Conservation (phyloP, 805 yeast species). For the Sugiyamaella boreocaroliniensis region DNA sequence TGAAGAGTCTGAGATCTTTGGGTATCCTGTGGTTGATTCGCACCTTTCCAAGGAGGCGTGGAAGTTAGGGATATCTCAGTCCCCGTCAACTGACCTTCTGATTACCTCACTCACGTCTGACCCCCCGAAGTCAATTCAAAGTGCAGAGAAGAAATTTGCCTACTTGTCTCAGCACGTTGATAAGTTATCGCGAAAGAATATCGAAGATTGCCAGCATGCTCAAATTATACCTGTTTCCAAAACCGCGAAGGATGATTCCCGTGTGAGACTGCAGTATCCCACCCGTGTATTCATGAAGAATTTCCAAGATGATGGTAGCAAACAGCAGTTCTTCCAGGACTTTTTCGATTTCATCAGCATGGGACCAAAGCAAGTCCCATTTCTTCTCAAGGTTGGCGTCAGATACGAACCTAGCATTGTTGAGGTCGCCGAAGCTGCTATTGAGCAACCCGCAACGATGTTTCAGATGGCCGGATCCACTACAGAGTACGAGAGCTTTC, state of each 20-base stretch:
- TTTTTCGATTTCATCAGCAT: constrained; percentile 26
- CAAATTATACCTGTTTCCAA: constrained; percentile 27
- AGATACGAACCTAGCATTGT: constrained; percentile 27
- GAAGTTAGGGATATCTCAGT: constrained; percentile 27
- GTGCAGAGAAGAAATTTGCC: constrained; percentile 24
- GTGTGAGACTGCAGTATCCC: constrained; percentile 20
- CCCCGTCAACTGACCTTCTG: constrained; percentile 24
- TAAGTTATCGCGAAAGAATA: constrained; percentile 20
- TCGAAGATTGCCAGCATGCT: constrained; percentile 12
- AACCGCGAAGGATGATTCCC: neutral
- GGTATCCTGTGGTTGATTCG: constrained; percentile 25
- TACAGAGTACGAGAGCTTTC: constrained; percentile 21
- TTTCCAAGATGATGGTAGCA: neutral
- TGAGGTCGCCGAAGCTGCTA: constrained; percentile 27
- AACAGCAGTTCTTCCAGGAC: constrained; percentile 15
- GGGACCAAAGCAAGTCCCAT: constrained; percentile 25
- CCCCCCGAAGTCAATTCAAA: constrained; percentile 22
- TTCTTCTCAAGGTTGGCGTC: constrained; percentile 30
- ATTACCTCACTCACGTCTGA: constrained; percentile 14
- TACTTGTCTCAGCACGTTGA: constrained; percentile 24
- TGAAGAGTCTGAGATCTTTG: constrained; percentile 23
- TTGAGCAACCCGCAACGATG: constrained; percentile 23
- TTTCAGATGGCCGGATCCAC: constrained; percentile 21
- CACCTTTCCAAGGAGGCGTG: constrained; percentile 22
- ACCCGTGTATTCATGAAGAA: constrained; percentile 21